These are phyloP conservation scores for Atalantia buxifolia DNA, from an alignment of 345 rosid genomes.

Conservation along the genomic window DNA sequence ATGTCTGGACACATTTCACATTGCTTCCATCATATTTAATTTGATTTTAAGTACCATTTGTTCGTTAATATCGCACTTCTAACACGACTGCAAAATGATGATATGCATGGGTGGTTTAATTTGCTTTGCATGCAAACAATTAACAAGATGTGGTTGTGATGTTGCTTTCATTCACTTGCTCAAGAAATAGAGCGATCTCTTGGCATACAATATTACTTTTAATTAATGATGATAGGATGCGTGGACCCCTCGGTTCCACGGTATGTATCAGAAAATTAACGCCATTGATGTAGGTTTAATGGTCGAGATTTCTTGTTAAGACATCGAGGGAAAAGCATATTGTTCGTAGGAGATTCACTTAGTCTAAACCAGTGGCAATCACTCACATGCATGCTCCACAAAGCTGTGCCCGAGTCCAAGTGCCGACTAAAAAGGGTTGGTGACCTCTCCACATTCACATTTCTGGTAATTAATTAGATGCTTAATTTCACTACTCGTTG, in stretches of 20 bases:
- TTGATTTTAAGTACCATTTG: no score
- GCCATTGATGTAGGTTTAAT: slow-evolving; percentile 37
- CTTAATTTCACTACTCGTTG: not conserved
- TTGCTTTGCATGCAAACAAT: no score
- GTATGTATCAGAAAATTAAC: not conserved
- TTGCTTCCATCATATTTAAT: not conserved
- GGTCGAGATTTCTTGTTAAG: slow-evolving; percentile 50
- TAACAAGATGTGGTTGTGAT: no score
- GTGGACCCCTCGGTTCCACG: no score
- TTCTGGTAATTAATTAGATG: slow-evolving; percentile 35
- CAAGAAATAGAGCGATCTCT: not conserved
- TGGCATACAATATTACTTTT: no score
- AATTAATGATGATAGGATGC: no score
- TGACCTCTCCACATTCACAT: slow-evolving; percentile 56
- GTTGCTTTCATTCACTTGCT: not conserved
- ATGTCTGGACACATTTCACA: not conserved
- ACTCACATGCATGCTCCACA: slow-evolving; percentile 75
- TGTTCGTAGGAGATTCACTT: slow-evolving; percentile 87
- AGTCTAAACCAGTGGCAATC: slow-evolving; percentile 91
- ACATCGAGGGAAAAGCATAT: slow-evolving; percentile 51
- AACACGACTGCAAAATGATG: no score
- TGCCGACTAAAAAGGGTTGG: slow-evolving; percentile 28
- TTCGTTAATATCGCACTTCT: no score
- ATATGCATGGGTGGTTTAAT: no score
- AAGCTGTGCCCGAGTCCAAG: slow-evolving; percentile 32